phyloP scores from a whole-genome alignment of 1,284 basidiomycete genomes.

The Schizophyllum commune region DNA sequence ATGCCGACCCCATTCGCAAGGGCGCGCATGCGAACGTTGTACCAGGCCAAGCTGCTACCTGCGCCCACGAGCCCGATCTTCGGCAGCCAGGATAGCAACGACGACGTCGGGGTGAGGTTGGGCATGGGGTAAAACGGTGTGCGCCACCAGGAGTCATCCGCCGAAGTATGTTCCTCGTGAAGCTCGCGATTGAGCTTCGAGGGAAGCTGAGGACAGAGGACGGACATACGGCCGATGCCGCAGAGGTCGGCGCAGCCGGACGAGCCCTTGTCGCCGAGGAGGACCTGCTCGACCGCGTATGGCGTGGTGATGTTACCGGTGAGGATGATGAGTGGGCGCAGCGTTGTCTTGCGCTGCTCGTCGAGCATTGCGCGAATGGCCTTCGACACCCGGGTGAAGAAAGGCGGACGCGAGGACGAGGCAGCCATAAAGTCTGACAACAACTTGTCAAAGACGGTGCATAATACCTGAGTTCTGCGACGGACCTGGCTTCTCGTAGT shows the following conservation, averaged over 20 bases:
- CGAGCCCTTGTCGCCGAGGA: constrained; percentile 17
- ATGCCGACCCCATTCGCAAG: constrained; percentile 26
- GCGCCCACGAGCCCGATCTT: constrained; percentile 49
- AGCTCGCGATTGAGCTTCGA: constrained; percentile 21
- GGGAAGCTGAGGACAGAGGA: constrained; percentile 61
- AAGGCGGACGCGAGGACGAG: constrained; percentile 41
- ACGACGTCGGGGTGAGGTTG: constrained; percentile 17
- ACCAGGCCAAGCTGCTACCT: constrained; percentile 50
- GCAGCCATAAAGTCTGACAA: constrained; percentile 34
- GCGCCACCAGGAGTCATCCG: constrained; percentile 12
- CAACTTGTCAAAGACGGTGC: background rate
- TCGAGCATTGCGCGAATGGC: constrained; percentile 32
- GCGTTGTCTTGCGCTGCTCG: constrained; percentile 24
- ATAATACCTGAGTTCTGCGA: background rate
- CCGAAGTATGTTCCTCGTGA: constrained; percentile 12
- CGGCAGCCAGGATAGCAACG: constrained; percentile 20
- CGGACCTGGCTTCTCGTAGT: constrained; percentile 75
- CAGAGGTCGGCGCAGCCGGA: constrained; percentile 61
- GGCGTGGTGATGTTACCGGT: constrained; percentile 75
- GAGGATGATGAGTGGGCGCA: constrained; percentile 58
- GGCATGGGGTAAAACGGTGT: constrained; percentile 34
- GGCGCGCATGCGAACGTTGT: constrained; percentile 42
- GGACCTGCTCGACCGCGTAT: constrained; percentile 47
- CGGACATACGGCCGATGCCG: constrained; percentile 68
- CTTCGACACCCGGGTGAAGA: constrained; percentile 56